These are phyloP conservation scores for Pachysandra terminalis DNA, from an alignment of 164 flowering plant genomes.

Conservation along the genomic window DNA sequence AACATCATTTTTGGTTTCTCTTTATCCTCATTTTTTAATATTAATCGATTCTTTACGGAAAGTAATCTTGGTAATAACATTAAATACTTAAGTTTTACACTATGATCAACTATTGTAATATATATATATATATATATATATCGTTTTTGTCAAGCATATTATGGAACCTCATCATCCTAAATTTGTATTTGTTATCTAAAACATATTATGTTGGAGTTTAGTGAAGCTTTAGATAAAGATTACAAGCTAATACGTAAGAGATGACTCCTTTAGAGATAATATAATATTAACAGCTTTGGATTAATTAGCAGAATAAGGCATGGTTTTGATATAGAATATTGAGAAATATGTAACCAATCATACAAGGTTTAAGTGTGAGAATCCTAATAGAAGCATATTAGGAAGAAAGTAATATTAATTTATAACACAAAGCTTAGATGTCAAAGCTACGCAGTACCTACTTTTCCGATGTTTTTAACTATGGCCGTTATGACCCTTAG, in stretches of 20 bases:
- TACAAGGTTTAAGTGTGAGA: neutral
- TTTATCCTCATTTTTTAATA: too few species aligned
- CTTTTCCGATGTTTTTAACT: too few species aligned
- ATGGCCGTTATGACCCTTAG: too few species aligned
- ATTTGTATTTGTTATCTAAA: neutral
- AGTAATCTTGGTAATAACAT: too few species aligned
- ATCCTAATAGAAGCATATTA: neutral
- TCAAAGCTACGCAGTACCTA: neutral
- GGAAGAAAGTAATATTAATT: neutral
- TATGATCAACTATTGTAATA: too few species aligned
- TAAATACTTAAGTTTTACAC: too few species aligned
- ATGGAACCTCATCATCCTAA: neutral
- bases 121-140: too few species aligned
- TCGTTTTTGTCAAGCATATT: too few species aligned
- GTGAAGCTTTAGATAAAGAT: neutral
- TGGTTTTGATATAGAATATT: neutral
- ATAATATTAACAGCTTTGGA: neutral
- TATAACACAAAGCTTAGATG: neutral
- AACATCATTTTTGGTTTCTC: too few species aligned
- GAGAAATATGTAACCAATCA: neutral
- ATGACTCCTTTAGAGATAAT: neutral
- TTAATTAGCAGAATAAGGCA: neutral
- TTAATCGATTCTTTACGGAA: too few species aligned
- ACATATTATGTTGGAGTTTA: neutral
- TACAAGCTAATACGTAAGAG: neutral